Evolutionary conservation across 768 basidiomycete genomes (phyloP), one percentile per base, ranked within the genome.

Genomic region (Rhizopogon rudus): DNA sequence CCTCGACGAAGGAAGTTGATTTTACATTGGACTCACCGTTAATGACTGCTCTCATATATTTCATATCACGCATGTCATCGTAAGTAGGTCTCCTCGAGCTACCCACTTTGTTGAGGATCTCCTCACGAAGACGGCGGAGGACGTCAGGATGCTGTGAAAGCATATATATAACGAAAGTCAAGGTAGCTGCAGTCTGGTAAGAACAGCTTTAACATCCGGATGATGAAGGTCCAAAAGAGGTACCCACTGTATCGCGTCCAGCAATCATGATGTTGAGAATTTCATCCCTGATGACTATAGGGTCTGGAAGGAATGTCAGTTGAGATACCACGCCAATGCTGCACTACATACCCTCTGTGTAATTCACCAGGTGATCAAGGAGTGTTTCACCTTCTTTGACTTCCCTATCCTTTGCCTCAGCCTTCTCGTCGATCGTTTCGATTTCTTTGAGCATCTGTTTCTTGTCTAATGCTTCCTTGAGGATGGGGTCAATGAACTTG

Each of bases 361-460:
- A 74, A 37, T 76, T 74, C n/a, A 82, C 75, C 57, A 84, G 61
- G 66, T 82, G 79, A 52, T 80, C 79, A 60, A 83, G 63, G 22
- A 82, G 64, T 1, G 73, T 80, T 53, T 75, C 74, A 2, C 70
- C 73, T 46, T 80, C 79, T 56, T 62, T 42, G 55, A 70, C 64
- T 46, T 65, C 73, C 40, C 55, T 62, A 28, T 66, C 66, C 17
- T 58, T 59, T 6, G 60, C 48, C 1, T 46, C 48, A 33, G 20
- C 53, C 7, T 57, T 53, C 17, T 60, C 40, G 29, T n/a, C 44
- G 16, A 46, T 53, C 10, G 57, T 57, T 16, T 56, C 59, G 6
- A 53, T 56, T 12, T 44, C 46, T 53, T 43, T 59, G 41, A 59
- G 55, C 16, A 55, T 56, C 31, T 61, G 52, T 49, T 73, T 70